Conservation (phyloP, 805 yeast species). For the Brettanomyces bruxellensis region DNA sequence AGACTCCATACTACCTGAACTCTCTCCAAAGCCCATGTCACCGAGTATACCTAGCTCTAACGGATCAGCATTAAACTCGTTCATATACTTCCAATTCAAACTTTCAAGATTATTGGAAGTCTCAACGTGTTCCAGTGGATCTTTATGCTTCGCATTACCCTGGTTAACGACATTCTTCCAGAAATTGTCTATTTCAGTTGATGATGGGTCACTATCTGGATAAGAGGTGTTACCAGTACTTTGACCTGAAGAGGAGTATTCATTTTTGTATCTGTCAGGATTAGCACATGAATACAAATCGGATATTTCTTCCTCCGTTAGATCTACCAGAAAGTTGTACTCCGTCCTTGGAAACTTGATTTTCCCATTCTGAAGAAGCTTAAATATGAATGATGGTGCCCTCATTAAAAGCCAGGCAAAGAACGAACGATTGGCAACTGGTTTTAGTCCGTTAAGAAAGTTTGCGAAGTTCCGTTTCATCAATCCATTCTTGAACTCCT, state of each 20-base stretch:
- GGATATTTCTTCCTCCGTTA: conserved; percentile 9
- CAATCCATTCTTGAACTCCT: neutral
- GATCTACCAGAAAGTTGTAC: conserved; percentile 11
- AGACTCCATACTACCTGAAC: no score
- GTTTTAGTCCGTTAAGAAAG: conserved; percentile 23
- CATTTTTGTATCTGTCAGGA: neutral
- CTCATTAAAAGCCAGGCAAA: conserved; percentile 63
- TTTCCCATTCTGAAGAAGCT: conserved; percentile 20
- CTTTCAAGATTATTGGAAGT: no score
- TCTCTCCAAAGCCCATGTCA: neutral
- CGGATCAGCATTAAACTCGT: neutral
- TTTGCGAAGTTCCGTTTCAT: neutral
- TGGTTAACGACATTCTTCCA: neutral
- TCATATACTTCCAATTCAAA: neutral
- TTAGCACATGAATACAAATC: neutral
- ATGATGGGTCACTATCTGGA: neutral
- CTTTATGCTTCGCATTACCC: no score
- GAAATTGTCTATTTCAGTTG: neutral
- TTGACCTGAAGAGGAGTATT: neutral
- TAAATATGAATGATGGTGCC: conserved; percentile 37
- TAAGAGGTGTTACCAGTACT: neutral
- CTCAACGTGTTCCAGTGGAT: no score
- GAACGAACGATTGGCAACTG: conserved; percentile 48
- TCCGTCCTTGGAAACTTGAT: conserved; percentile 1
- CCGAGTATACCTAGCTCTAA: neutral